These are phyloP conservation scores for Kwoniella mangroviensis DNA, from an alignment of 768 basidiomycete species.

Conservation along the genomic window DNA sequence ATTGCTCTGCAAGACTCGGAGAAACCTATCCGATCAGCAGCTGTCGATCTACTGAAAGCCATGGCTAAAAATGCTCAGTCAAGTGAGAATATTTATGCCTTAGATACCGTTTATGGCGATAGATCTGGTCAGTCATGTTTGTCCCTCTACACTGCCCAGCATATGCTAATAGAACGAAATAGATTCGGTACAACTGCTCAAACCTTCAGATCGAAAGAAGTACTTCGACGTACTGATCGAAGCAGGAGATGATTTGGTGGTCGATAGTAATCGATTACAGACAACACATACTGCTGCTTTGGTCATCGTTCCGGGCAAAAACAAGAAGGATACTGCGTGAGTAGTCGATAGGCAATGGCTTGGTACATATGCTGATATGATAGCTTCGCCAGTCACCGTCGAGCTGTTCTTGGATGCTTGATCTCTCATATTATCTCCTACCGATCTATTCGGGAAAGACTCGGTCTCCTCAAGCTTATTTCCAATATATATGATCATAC, in stretches of 20 bases:
- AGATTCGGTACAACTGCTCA: constrained; percentile 44
- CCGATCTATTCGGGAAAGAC: constrained; percentile 62
- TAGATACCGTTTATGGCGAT: constrained; percentile 57
- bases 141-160: neutral
- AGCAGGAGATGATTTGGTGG: constrained; percentile 68
- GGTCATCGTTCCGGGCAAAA: constrained; percentile 61
- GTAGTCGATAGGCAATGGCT: neutral
- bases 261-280: constrained; percentile 58
- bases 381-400: constrained; percentile 60
- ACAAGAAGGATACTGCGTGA: constrained; percentile 33
- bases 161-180: constrained; percentile 2
- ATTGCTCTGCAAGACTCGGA: constrained; percentile 44
- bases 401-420: constrained; percentile 73
- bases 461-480: constrained; percentile 64
- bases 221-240: constrained; percentile 85
- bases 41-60: constrained; percentile 44
- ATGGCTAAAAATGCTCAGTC: constrained; percentile 12
- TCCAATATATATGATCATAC: constrained; percentile 62
- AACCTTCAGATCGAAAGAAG: constrained; percentile 41
- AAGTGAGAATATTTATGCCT: constrained; percentile 51
- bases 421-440: constrained; percentile 77
- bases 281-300: constrained; percentile 66
- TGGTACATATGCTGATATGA: neutral
- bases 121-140: constrained; percentile 36
- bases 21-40: constrained; percentile 53